Conservation (phyloP, 148 eudicot species). For the Beta vulgaris region DNA sequence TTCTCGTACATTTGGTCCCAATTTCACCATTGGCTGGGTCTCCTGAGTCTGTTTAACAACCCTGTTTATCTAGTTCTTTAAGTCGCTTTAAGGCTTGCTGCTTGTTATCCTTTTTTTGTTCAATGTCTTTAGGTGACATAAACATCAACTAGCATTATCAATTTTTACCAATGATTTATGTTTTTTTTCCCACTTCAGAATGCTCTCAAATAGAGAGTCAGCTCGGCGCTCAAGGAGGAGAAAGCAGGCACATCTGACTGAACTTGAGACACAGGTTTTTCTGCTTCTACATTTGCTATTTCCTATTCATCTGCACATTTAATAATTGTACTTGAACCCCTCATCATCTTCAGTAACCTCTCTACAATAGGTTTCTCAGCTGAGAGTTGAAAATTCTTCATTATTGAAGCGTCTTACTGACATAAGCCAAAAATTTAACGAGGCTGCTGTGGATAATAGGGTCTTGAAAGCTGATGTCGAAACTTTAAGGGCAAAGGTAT, state of each 20-base stretch:
- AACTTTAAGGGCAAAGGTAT: slow-evolving; percentile 95
- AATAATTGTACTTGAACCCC: not conserved
- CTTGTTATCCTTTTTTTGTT: not conserved
- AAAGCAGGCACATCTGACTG: slow-evolving; percentile 93
- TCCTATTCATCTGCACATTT: not conserved
- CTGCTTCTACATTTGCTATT: not conserved
- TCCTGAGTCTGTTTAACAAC: not conserved
- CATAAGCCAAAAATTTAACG: slow-evolving; percentile 84
- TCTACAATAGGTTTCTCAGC: slow-evolving; percentile 65
- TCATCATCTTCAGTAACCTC: not conserved
- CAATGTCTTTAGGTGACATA: not conserved
- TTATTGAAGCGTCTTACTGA: slow-evolving; percentile 77
- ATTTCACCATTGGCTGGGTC: not conserved
- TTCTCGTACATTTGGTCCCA: not conserved
- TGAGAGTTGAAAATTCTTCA: slow-evolving; percentile 89
- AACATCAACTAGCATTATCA: not conserved
- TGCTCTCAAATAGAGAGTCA: slow-evolving; percentile 99
- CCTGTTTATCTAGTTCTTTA: not conserved
- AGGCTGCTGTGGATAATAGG: slow-evolving; percentile 97
- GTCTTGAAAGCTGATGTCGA: slow-evolving; percentile 97
- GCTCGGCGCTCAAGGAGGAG: slow-evolving; percentile 97
- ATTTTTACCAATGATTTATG: slow-evolving; percentile 3
- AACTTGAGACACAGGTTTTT: slow-evolving; percentile 91
- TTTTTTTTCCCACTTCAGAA: slow-evolving; percentile 52
- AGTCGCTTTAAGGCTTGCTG: not conserved